Evolutionary conservation across 495 filamentous ascomycete species (phyloP).

Genomic region (Sabuloglossum arenarium): DNA sequence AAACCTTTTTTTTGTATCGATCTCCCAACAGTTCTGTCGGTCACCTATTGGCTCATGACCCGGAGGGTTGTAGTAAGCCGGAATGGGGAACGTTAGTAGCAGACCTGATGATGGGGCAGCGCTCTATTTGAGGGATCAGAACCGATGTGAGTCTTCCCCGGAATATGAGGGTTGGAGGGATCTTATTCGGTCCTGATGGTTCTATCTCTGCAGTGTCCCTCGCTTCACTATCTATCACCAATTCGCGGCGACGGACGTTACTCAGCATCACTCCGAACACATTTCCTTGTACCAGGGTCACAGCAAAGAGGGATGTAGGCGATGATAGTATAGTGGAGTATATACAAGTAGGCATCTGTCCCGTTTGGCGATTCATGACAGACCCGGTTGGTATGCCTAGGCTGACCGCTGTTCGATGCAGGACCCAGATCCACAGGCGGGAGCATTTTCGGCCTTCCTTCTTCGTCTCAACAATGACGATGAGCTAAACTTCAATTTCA

Average conservation of each 20-base stretch:
- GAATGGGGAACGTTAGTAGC: slow-evolving; percentile 88
- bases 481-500: slow-evolving; percentile 80
- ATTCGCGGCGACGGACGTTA: slow-evolving; percentile 49
- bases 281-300: slow-evolving; percentile 66
- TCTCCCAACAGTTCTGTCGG: neutral
- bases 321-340: slow-evolving; percentile 71
- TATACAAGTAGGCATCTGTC: slow-evolving; percentile 47
- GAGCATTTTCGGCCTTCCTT: slow-evolving; percentile 48
- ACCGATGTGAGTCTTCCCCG: slow-evolving; percentile 41
- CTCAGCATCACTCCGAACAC: slow-evolving; percentile 69
- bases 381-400: neutral
- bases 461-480: slow-evolving; percentile 78
- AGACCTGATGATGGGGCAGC: slow-evolving; percentile 67
- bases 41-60: neutral
- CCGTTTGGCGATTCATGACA: neutral
- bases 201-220: slow-evolving; percentile 45
- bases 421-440: slow-evolving; percentile 61
- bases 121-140: slow-evolving; percentile 79
- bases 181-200: neutral
- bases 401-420: slow-evolving; percentile 15
- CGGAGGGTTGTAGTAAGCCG: neutral
- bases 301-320: slow-evolving; percentile 48
- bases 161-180: neutral
- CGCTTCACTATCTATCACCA: slow-evolving; percentile 58
- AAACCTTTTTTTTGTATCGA: neutral